These are phyloP conservation scores for Globisporangium irregulare DNA, from an alignment of 352 stramenopile genomes.

Conservation along the genomic window DNA sequence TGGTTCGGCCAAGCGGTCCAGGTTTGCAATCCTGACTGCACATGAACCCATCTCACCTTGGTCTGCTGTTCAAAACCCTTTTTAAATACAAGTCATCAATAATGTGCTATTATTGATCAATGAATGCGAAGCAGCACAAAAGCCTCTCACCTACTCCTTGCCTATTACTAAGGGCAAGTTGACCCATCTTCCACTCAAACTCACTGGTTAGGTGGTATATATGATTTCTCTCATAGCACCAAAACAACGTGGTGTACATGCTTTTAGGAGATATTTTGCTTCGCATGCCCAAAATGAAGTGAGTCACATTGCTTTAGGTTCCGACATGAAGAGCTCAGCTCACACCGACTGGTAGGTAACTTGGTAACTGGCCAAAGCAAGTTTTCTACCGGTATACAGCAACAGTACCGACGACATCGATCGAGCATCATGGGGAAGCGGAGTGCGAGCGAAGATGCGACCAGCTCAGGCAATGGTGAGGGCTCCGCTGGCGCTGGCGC, in stretches of 20 bases:
- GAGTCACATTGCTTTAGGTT: neutral
- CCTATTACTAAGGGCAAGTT: neutral
- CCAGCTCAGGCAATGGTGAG: neutral
- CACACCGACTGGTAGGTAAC: neutral
- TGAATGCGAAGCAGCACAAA: neutral
- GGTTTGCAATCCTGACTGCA: neutral
- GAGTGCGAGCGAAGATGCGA: slow-evolving; percentile 2
- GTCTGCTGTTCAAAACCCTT: neutral
- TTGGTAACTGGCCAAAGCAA: neutral
- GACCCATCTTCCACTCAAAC: neutral
- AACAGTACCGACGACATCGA: neutral
- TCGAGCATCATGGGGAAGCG: slow-evolving; percentile 14
- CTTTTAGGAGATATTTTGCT: neutral
- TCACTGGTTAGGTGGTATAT: neutral
- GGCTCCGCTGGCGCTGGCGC: neutral
- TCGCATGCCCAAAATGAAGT: neutral
- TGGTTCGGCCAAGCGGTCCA: neutral
- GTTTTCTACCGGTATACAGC: slow-evolving; percentile 16
- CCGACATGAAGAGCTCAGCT: neutral
- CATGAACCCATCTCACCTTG: slow-evolving; percentile 3
- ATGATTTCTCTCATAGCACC: neutral
- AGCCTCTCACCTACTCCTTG: neutral
- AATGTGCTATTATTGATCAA: neutral
- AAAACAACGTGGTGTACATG: neutral
- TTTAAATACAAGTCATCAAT: neutral